Conservation (phyloP, 2,329 filamentous ascomycete genomes). For the Sporothrix schenckii region DNA sequence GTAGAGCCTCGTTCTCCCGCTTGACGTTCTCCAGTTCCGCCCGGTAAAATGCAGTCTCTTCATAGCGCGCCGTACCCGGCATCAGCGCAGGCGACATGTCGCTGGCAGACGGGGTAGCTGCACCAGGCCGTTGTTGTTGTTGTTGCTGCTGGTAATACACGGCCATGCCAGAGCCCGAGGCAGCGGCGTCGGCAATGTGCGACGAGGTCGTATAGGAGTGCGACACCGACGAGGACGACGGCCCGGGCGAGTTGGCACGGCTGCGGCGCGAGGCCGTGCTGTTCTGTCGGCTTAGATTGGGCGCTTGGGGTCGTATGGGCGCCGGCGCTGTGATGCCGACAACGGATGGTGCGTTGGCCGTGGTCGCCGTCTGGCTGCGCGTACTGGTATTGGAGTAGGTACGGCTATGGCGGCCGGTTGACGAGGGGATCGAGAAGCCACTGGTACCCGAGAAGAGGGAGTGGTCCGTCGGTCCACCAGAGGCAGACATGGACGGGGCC, state of each 20-base stretch:
- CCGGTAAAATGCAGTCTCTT: conserved; percentile 63
- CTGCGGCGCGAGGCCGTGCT: conserved; percentile 59
- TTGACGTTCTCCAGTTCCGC: conserved; percentile 64
- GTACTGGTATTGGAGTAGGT: conserved; percentile 60
- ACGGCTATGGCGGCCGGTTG: conserved; percentile 56
- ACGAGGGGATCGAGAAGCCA: conserved; percentile 60
- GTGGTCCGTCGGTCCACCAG: conserved; percentile 43
- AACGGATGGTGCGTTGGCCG: conserved; percentile 46
- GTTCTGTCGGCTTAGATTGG: conserved; percentile 56
- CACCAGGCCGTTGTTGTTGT: conserved; percentile 33
- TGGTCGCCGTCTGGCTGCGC: conserved; percentile 56
- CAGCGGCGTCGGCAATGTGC: conserved; percentile 45
- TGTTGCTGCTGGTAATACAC: neutral
- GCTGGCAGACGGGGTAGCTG: conserved; percentile 43
- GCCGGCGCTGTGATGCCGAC: conserved; percentile 53
- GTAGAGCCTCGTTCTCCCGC: conserved; percentile 65
- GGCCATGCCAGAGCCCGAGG: neutral
- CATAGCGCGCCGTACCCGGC: conserved; percentile 61
- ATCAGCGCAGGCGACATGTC: conserved; percentile 58
- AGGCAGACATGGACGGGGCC: conserved; percentile 24
- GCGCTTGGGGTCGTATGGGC: conserved; percentile 42
- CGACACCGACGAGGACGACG: conserved; percentile 39
- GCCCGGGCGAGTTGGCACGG: conserved; percentile 54
- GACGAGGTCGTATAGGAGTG: conserved; percentile 52
- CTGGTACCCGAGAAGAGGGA: conserved; percentile 61